These are phyloP conservation scores for Nicotiana paniculata DNA, from an alignment of 257 asterid species.

Conservation along the genomic window DNA sequence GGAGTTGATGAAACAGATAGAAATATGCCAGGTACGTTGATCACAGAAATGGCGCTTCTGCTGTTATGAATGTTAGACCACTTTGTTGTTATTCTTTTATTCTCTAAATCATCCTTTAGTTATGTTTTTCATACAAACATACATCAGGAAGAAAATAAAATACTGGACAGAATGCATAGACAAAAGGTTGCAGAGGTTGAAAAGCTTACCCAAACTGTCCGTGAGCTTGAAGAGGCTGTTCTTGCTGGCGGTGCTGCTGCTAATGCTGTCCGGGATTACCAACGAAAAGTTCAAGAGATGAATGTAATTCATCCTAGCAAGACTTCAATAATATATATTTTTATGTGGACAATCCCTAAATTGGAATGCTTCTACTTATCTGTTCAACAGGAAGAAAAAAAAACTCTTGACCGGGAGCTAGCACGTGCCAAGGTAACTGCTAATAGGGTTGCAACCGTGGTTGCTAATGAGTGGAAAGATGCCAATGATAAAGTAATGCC, in stretches of 20 bases:
- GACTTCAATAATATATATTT: background rate
- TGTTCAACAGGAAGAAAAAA: slow-evolving; percentile 73
- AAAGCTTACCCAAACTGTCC: slow-evolving; percentile 94
- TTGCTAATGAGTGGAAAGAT: slow-evolving; percentile 99
- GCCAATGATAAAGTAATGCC: slow-evolving; percentile 98
- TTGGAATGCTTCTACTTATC: slow-evolving; percentile 8
- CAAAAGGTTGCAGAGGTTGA: slow-evolving; percentile 98
- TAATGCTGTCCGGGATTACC: slow-evolving; percentile 97
- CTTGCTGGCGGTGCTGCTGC: slow-evolving; percentile 99
- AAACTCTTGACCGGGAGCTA: slow-evolving; percentile 94
- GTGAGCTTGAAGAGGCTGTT: slow-evolving; percentile 98
- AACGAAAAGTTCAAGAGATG: slow-evolving; percentile 98
- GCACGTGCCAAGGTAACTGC: slow-evolving; percentile 99
- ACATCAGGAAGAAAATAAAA: slow-evolving; percentile 88
- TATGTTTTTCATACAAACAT: background rate
- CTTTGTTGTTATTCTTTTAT: background rate
- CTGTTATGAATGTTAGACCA: background rate
- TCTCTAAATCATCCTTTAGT: background rate
- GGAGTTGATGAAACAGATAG: slow-evolving; percentile 95
- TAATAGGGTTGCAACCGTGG: slow-evolving; percentile 97
- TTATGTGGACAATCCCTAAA: background rate
- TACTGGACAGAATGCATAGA: slow-evolving; percentile 87
- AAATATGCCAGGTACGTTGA: slow-evolving; percentile 76
- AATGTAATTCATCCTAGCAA: slow-evolving; percentile 42
- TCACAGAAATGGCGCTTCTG: slow-evolving; percentile 2